phyloP scores from a whole-genome alignment of 139 green algal species.

The Chara braunii region DNA sequence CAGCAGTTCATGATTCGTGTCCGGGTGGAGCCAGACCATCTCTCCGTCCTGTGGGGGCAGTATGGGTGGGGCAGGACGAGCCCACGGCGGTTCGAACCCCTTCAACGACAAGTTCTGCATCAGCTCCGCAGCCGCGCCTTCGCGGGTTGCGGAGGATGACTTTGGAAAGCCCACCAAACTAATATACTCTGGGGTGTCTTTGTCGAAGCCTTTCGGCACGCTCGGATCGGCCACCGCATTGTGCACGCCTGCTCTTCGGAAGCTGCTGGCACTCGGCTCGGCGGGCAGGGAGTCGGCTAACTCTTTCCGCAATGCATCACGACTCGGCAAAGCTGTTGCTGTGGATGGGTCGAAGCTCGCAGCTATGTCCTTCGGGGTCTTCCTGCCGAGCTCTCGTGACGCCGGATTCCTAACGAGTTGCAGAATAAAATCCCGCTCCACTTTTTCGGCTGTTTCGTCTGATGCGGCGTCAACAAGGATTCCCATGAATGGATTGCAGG shows the following conservation, averaged over 20 bases:
- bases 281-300: slow-evolving; percentile 10
- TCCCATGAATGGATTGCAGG: slow-evolving; percentile 23
- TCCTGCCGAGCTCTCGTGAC: background rate
- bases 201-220: slow-evolving; percentile 15
- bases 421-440: background rate
- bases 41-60: slow-evolving; percentile 16
- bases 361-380: slow-evolving; percentile 5
- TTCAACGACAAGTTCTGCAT: slow-evolving; percentile 1
- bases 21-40: slow-evolving; percentile 50
- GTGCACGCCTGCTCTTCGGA: slow-evolving; percentile 6
- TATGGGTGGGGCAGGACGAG: slow-evolving; percentile 3
- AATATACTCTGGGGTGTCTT: background rate
- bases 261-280: slow-evolving; percentile 9
- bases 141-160: background rate
- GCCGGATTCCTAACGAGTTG: background rate
- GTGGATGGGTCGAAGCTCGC: slow-evolving; percentile 5
- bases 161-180: background rate
- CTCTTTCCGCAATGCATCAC: slow-evolving; percentile 22
- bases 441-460: background rate
- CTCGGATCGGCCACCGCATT: slow-evolving; percentile 9
- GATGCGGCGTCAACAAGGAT: slow-evolving; percentile 26
- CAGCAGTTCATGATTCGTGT: slow-evolving; percentile 40
- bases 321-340: slow-evolving; percentile 14
- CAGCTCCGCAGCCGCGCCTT: slow-evolving; percentile 4
- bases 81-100: slow-evolving; percentile 28